Base-by-base conservation (phyloP, 2,329 filamentous ascomycete species). In the Leptographium wingfieldii region DNA sequence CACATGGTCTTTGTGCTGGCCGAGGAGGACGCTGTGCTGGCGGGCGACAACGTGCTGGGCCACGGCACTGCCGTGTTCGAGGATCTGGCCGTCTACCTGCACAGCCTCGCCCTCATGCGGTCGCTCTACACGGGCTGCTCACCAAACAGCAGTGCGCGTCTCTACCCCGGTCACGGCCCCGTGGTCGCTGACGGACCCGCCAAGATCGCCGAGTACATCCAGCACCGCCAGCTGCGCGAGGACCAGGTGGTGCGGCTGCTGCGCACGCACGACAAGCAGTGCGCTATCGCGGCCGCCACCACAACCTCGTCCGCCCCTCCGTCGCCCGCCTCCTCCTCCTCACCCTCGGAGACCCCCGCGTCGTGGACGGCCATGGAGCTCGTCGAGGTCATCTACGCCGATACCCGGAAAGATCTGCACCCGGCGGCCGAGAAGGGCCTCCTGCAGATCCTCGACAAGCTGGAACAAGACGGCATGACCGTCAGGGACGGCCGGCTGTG, bases 151-250 rank as follows among this genome's bases (percentile, higher is more conserved):
- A 72, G 71, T 0, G 87, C 88, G 1, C 77, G 82, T 55, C 90
- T 85, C 2, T 97, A 96, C 70, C 92, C 94, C 0, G 92, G 89
- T 4, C 94, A 99, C 68, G 94, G 94, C 0, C 80, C 85, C 0
- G 82, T 94, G 3, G 78, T 97, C 29, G 80, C 85, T 46, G 80
- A 94, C 63, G 89, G 88, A 0, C 81, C 78, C 29, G 76, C 74
- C 29, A 92, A 84, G 69, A 87, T 97, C 58, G 67, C 74, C 25
- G 90, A 96, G 71, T 97, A 99, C 69, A 88, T 97, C 65, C 71
- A 76, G 62, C 94, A 97, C 73, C 80, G 92, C 38, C 80, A 83
- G 67, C 81, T 88, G 73, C 81, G 94, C 27, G 92, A 97, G 72
- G 77, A 84, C 46, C 88, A 95, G 70, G 84, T 95, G 5, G 64